A percentile compares a stretch with the other conserved stretches of the same genome.
These are phyloP conservation scores for Aureobasidium vineae DNA, from an alignment of 2,329 filamentous ascomycete species.

Conservation along the genomic window DNA sequence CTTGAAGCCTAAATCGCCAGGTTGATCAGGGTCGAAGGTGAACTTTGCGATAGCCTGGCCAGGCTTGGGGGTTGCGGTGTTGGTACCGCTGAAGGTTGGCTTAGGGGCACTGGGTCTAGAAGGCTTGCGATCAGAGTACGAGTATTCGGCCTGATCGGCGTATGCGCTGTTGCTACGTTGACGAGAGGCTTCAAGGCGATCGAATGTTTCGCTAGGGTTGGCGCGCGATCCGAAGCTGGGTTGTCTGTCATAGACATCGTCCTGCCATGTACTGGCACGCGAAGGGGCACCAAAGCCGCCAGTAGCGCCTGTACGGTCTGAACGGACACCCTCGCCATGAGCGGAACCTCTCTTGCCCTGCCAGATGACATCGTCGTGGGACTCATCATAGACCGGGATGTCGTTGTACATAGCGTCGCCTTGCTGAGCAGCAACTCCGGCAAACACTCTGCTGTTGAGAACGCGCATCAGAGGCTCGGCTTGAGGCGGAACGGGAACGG, in stretches of 20 bases:
- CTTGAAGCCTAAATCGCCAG: constrained; percentile 90
- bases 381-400: constrained; percentile 80
- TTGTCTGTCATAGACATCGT: constrained; percentile 67
- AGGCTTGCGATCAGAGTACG: constrained; percentile 62
- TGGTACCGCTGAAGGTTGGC: constrained; percentile 40
- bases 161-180: constrained; percentile 40
- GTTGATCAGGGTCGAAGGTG: constrained; percentile 91
- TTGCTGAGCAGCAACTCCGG: constrained; percentile 56
- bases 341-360: constrained; percentile 69
- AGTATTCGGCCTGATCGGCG: constrained; percentile 51
- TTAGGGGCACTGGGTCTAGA: constrained; percentile 75
- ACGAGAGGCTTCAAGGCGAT: constrained; percentile 40
- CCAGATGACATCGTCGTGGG: constrained; percentile 81
- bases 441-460: constrained; percentile 81
- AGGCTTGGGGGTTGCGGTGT: constrained; percentile 42
- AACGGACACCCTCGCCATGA: constrained; percentile 64
- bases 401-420: constrained; percentile 87
- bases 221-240: constrained; percentile 51
- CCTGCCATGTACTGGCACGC: constrained; percentile 69
- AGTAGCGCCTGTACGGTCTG: constrained; percentile 47
- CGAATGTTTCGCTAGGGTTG: constrained; percentile 53
- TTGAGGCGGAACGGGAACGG: constrained; percentile 72
- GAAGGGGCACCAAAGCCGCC: constrained; percentile 56
- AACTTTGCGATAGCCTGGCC: constrained; percentile 90
- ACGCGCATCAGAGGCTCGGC: constrained; percentile 82